Evolutionary conservation across 2,329 filamentous ascomycete species (phyloP), one percentile per base, ranked within the genome.

Genomic region (Pseudocercospora pini-densiflorae): DNA sequence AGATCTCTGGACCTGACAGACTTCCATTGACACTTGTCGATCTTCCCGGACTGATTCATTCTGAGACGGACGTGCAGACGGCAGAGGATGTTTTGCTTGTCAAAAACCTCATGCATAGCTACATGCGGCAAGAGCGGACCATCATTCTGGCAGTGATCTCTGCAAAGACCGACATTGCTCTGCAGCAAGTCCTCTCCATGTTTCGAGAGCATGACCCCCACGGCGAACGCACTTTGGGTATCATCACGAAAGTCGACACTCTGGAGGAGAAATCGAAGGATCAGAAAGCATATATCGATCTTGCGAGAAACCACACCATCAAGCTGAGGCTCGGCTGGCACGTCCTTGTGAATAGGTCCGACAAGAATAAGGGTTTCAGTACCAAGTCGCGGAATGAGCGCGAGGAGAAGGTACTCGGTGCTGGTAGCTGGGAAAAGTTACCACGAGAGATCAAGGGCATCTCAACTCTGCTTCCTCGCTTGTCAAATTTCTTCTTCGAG

Each of bases 51-150:
- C 65, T 82, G 5, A 79, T 82, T 54, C 74, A 77, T 16, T 70
- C 77, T 1, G 71, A 68, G 16, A 76, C 72, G 62, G 74, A 75
- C 16, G 45, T 67, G 0, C 77, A 81, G 40, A 75, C 74, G 0
- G 71, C 74, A 1, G 70, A 71, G 5, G 80, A 82, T 58, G 72
- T 73, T 9, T 70, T 75, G 5, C 66, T 76, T 0, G 74, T 82
- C 19, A 68, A 70, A 7, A 64, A 68, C 3, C 68, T 82, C n/a
- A 81, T 84, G 0, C 73, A 83, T 1, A 76, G 76, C 0, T 91
- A 91, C 70, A 88, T 91, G 81, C 71, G 72, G n/a, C 81, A 85
- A 29, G 73, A 78, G 12, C 81, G 86, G n/a, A 89, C 82, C 70
- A 73, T 74, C 64, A 87, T 73, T 36, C 70, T 74, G 12, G 72